phyloP scores from a whole-genome alignment of 2,329 filamentous ascomycete species.

The Curvularia hawaiiensis region DNA sequence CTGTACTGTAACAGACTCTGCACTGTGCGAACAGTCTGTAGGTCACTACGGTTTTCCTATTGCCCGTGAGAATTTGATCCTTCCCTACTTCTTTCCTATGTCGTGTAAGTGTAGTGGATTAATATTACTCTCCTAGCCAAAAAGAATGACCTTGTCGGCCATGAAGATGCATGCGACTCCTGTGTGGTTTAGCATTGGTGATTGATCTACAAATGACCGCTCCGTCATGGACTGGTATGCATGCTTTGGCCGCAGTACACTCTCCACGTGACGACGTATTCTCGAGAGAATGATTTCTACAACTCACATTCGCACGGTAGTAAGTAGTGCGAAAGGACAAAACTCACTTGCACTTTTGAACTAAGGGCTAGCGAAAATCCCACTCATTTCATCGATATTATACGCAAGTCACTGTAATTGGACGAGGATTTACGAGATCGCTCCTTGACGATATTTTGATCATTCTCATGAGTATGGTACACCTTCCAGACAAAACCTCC shows the following conservation, averaged over 20 bases:
- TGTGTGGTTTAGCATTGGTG: background rate
- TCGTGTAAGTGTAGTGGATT: constrained; percentile 11
- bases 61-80: constrained; percentile 12
- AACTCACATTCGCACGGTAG: too few relatives aligned
- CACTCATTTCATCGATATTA: too few relatives aligned
- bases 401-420: too few relatives aligned
- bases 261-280: background rate
- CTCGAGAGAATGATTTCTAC: background rate
- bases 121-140: constrained; percentile 10
- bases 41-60: constrained; percentile 8
- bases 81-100: constrained; percentile 3
- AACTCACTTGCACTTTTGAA: too few relatives aligned
- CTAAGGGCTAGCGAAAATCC: too few relatives aligned
- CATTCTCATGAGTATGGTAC: too few relatives aligned
- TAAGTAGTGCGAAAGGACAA: too few relatives aligned
- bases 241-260: background rate
- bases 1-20: constrained; percentile 8
- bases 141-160: background rate
- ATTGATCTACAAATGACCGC: background rate
- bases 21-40: background rate
- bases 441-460: too few relatives aligned
- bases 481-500: too few relatives aligned
- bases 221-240: background rate
- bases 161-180: background rate
- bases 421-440: too few relatives aligned